Evolutionary conservation across 2,329 filamentous ascomycete genomes (phyloP).

Genomic region (Cercospora berteroae): DNA sequence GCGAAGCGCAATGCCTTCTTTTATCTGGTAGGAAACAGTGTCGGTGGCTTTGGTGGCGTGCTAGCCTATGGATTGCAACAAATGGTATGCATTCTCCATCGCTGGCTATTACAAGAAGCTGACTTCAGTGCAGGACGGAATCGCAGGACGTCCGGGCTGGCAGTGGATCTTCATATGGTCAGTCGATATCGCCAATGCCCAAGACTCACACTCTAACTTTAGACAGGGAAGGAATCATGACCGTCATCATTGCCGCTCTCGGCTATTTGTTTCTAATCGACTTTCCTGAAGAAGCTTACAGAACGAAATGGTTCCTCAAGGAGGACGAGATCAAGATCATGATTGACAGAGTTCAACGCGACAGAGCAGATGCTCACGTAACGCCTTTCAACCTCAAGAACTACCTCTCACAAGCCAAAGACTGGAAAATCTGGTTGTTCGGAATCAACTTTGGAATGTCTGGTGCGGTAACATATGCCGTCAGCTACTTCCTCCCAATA

Average conservation of each 20-base stretch:
- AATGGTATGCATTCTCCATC: not conserved
- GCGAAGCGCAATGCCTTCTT: conserved; percentile 11
- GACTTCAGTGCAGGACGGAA: not conserved
- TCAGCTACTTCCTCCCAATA: conserved; percentile 76
- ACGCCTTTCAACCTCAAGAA: conserved; percentile 41
- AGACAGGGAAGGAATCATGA: conserved; percentile 4
- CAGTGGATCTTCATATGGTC: conserved; percentile 15
- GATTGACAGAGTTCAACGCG: conserved; percentile 17
- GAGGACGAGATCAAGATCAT: conserved; percentile 19
- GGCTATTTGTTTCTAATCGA: conserved; percentile 9
- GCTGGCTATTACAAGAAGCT: not conserved
- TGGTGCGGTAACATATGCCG: conserved; percentile 69
- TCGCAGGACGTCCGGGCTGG: not conserved
- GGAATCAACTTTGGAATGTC: conserved; percentile 57
- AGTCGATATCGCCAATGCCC: conserved; percentile 6
- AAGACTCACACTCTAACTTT: not conserved
- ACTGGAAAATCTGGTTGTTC: conserved; percentile 54
- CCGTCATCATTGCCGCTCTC: not conserved
- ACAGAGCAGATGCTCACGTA: conserved; percentile 15
- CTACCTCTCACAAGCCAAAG: conserved; percentile 45
- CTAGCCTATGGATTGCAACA: conserved; percentile 4
- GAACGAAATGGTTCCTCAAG: conserved; percentile 18
- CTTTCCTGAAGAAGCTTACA: conserved; percentile 19
- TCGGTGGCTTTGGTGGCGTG: conserved; percentile 4
- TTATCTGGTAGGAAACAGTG: conserved; percentile 8